Percentiles rank a stretch among this genome's conserved stretches.
phyloP scores from a whole-genome alignment of 441 rosid genomes.

The Euphorbia schlechtendalii region DNA sequence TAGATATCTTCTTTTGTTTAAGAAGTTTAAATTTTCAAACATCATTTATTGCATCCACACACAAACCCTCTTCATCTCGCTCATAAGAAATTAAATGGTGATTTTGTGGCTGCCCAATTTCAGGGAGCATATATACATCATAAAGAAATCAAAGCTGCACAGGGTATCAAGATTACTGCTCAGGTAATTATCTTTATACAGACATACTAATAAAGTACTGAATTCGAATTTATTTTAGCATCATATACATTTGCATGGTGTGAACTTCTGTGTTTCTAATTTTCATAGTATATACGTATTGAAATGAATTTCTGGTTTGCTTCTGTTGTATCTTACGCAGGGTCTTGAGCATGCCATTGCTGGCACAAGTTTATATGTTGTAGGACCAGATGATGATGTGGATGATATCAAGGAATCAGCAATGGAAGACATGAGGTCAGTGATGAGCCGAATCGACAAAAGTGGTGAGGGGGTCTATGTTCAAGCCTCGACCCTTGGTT shows the following conservation, averaged over 20 bases:
- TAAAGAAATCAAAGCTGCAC: constrained; percentile 90
- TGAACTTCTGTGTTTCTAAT: background rate
- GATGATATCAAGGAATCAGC: constrained; percentile 61
- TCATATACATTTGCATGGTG: constrained; percentile 1
- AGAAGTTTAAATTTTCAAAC: background rate
- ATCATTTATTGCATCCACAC: too few species aligned
- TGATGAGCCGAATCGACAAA: constrained; percentile 74
- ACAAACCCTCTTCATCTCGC: background rate
- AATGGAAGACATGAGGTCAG: constrained; percentile 84
- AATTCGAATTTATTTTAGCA: background rate
- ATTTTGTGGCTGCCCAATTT: constrained; percentile 27
- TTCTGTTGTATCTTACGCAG: constrained; percentile 32
- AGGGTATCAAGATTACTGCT: constrained; percentile 88
- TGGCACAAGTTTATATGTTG: constrained; percentile 77
- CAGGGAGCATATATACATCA: constrained; percentile 91
- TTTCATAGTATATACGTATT: background rate
- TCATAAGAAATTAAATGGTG: background rate
- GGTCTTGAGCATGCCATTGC: constrained; percentile 96
- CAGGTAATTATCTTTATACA: constrained; percentile 47
- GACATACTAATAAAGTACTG: constrained; percentile 6
- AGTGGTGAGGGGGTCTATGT: constrained; percentile 93
- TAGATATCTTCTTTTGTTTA: background rate
- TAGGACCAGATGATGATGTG: constrained; percentile 71
- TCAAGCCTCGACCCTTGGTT: constrained; percentile 92
- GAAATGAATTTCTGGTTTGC: constrained; percentile 15